Evolutionary conservation across 352 stramenopile genomes (phyloP).

Genomic region (Pythium myriotylum): DNA sequence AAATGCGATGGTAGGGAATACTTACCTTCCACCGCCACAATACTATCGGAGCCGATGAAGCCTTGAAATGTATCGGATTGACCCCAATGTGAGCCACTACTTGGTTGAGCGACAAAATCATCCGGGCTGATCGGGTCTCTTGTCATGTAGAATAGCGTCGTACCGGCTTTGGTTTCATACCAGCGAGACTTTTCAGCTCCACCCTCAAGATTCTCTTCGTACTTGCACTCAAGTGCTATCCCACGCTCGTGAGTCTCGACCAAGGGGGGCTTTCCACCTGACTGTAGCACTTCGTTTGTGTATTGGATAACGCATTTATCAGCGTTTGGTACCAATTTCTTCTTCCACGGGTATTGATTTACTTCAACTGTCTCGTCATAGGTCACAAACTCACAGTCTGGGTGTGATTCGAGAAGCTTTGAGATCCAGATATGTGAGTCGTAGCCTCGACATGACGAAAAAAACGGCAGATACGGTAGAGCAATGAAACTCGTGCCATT

Average conservation of each 20-base stretch:
- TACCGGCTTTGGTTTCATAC: conserved; percentile 84
- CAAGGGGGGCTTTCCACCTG: conserved; percentile 8
- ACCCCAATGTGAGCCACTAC: conserved; percentile 49
- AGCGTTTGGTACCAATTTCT: conserved; percentile 75
- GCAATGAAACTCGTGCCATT: conserved; percentile 69
- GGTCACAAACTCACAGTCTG: conserved; percentile 87
- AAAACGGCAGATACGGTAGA: conserved; percentile 95
- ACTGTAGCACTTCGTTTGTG: conserved; percentile 33
- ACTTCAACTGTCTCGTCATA: conserved; percentile 91
- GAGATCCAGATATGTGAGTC: conserved; percentile 93
- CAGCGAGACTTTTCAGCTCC: conserved; percentile 79
- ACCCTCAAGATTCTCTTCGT: conserved; percentile 85
- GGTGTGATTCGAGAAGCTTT: conserved; percentile 95
- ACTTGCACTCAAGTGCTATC: conserved; percentile 90
- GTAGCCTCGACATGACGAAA: conserved; percentile 95
- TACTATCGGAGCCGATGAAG: conserved; percentile 61
- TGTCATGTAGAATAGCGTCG: conserved; percentile 89
- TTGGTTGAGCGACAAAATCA: conserved; percentile 51
- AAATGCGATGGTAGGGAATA: no score
- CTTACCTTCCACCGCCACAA: conserved; percentile 75
- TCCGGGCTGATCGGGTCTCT: conserved; percentile 63
- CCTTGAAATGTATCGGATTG: conserved; percentile 48
- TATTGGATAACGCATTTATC: conserved; percentile 81
- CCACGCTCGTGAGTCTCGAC: conserved; percentile 49
- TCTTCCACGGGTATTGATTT: conserved; percentile 91